Percentiles rank a stretch among this genome's conserved stretches.
phyloP scores from a whole-genome alignment of 345 rosid species.

The Corchorus olitorius region DNA sequence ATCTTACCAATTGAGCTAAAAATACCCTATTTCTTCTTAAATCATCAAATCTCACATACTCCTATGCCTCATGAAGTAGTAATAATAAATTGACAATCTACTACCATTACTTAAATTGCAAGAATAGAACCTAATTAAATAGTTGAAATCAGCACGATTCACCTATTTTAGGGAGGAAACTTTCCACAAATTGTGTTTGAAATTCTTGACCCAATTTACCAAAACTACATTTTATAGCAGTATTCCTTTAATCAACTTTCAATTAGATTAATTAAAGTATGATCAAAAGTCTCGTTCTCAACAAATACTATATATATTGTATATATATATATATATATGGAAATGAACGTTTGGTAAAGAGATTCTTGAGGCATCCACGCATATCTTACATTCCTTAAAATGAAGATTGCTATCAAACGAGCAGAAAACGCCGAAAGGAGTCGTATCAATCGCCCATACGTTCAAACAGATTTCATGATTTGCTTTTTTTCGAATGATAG shows the following conservation, averaged over 20 bases:
- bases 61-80: too few relatives aligned
- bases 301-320: too few relatives aligned
- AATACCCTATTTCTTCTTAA: too few relatives aligned
- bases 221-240: background rate
- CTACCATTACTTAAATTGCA: background rate
- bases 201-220: background rate
- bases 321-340: too few relatives aligned
- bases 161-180: background rate
- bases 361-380: background rate
- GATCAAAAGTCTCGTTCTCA: too few relatives aligned
- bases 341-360: background rate
- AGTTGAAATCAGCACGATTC: background rate
- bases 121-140: background rate
- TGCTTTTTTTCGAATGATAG: background rate
- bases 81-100: too few relatives aligned
- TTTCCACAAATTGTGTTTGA: background rate
- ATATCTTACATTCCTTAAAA: background rate
- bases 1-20: too few relatives aligned
- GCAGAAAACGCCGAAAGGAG: constrained; percentile 1
- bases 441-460: background rate
- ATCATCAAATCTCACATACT: too few relatives aligned
- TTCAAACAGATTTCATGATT: background rate
- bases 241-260: too few relatives aligned
- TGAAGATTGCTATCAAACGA: background rate
- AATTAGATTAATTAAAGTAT: too few relatives aligned